Evolutionary conservation across 805 yeast species (phyloP), one percentile per base, ranked within the genome.

Genomic region (Saccharomyces kudriavzevii): DNA sequence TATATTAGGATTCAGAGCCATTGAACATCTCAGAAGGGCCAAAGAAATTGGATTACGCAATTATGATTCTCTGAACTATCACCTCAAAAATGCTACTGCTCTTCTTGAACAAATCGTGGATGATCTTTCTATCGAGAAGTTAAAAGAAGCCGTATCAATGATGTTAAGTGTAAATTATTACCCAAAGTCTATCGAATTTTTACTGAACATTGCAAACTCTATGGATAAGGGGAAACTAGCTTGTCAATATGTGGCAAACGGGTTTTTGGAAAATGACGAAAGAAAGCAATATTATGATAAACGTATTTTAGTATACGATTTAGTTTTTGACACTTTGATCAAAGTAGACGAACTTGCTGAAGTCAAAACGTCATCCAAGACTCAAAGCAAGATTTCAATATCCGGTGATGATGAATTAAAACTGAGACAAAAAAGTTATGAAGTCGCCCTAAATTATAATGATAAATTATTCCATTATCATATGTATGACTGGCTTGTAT

Each of bases 381-480:
- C 43, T 8, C 24, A 35, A 35, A 35, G 17, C 11, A 22, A 35
- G 10, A 5, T 35, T 20, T 35, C 43, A 3, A 69, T 67, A 29
- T 52, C 68, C 2, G 65, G 64, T 49, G 73, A 70, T 3, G 65
- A 73, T 43, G 84, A 81, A 51, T 77, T 78, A 58, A 58, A 62
- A 56, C 69, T 85, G 26, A 78, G 95, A 60, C 88, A 87, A 60
- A 76, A 81, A 45, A 81, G 94, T 30, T 91, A 91, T 67, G 78
- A 79, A 8, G 77, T 85, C 17, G 88, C 94, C 53, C 82, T 90
- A 62, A 79, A 80, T 17, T 84, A 84, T 51, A 76, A 80, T 47
- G 98, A 94, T 66, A 87, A 85, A 63, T 68, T 83, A n/a, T 94
- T 94, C 77, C 99, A 94, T 59, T 89, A 84, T 70, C 87, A 88